Evolutionary conservation across 495 filamentous ascomycete genomes (phyloP), one percentile per base, ranked within the genome.

Genomic region (Pseudoneurospora amorphoporcata): DNA sequence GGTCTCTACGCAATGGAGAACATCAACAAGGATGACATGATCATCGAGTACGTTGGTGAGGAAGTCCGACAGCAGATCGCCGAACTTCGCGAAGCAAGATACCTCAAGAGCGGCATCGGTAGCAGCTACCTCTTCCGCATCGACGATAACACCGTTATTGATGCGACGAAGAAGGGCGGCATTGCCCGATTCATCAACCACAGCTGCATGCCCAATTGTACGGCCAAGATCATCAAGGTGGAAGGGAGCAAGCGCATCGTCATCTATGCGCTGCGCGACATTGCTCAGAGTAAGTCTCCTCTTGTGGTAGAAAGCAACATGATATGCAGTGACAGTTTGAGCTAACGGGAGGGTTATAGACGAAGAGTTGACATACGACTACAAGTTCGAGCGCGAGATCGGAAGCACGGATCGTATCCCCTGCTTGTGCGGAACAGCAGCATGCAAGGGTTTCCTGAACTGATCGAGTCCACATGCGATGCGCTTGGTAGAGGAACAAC

Each of bases 171-270:
- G 85, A 92, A 95, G 82, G 95, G 95, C 40, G 96, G 95, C 23
- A 98, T 99, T 83, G 95, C 95, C 17, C 87, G 95, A 68, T 99
- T 99, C 82, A 99, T 99, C 86, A 99, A 99, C 80, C 95, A 99
- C 80, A 95, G 92, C 81, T 99, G 95, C 82, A 96, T 92, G 78
- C 95, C 95, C 2, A 98, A 98, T 79, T 99, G 95, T 81, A 99
- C 95, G 68, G 95, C 95, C 72, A 99, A 99, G 83, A 99, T 99
- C 81, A 99, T 99, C 84, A 96, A 95, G 82, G 96, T 98, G 39
- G 95, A 99, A 80, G 95, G 96, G n/a, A 97, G 92, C 81, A 98
- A 97, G 85, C 88, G 95, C 41, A 99, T 99, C 79, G 96, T 98
- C 78, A 99, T 99, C 80, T 99, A 98, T 83, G 95, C 95, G 17